A percentile compares a stretch with the other conserved stretches of the same genome.
These are phyloP conservation scores for Trametes pubescens DNA, from an alignment of 1,284 basidiomycete genomes.

Conservation along the genomic window DNA sequence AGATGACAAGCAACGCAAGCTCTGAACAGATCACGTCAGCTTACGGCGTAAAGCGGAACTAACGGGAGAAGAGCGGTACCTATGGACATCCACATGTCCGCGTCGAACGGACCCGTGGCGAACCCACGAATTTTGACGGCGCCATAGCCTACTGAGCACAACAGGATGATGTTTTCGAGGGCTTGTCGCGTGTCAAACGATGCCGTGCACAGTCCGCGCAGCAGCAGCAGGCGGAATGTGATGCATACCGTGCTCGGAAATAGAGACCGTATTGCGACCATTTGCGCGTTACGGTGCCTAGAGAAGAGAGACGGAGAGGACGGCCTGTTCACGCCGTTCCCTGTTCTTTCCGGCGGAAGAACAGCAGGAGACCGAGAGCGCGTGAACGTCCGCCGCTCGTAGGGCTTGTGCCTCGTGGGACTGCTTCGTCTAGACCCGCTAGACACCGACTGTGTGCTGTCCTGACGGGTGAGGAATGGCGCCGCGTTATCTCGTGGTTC, in stretches of 20 bases:
- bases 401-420: conserved; percentile 31
- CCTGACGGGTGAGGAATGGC: conserved; percentile 28
- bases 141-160: conserved; percentile 59
- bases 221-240: conserved; percentile 51
- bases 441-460: conserved; percentile 27
- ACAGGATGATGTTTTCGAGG: conserved; percentile 61
- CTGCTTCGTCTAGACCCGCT: conserved; percentile 39
- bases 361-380: conserved; percentile 65
- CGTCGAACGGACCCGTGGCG: conserved; percentile 33
- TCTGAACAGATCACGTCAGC: conserved; percentile 49
- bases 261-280: conserved; percentile 40
- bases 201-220: conserved; percentile 48
- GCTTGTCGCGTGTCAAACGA: conserved; percentile 64
- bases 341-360: conserved; percentile 36
- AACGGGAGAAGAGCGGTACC: conserved; percentile 41
- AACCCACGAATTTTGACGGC: conserved; percentile 43
- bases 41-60: neutral
- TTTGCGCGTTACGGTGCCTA: conserved; percentile 34
- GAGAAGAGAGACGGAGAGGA: conserved; percentile 42
- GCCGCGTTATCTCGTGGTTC: conserved; percentile 15
- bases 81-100: conserved; percentile 53
- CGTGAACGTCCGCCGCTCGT: conserved; percentile 53
- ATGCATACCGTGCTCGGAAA: conserved; percentile 55
- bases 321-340: conserved; percentile 42
- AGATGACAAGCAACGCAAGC: conserved; percentile 61